Evolutionary conservation across 2,329 filamentous ascomycete species (phyloP), one percentile per base, ranked within the genome.

Genomic region (Reticulascus tulasneorum): DNA sequence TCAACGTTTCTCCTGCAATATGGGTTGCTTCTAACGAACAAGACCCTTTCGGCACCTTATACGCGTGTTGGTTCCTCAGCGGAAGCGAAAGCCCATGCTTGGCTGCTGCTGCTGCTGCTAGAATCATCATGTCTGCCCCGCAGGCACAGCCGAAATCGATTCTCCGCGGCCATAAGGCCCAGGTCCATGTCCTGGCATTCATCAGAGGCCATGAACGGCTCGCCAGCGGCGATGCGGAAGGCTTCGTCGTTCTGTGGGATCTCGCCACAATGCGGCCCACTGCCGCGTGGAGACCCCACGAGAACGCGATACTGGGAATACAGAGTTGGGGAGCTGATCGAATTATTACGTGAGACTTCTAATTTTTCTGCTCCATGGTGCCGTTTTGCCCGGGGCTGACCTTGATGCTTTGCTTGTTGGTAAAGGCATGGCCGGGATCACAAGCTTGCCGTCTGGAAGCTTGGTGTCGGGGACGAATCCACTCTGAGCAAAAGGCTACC

Each of bases 401-500:
- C n/a, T n/a, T 21, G 19, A 18, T 19, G 9, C 7, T n/a, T n/a
- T n/a, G n/a, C n/a, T n/a, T n/a, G n/a, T n/a, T 6, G 9, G 10
- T 37, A 12, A 39, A 96, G 90, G 23, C 90, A 97, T 63, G 91
- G 91, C 11, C 78, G 93, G 56, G 93, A 98, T 56, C 84, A 93
- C 56, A 86, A 82, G 53, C 72, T 97, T 30, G 73, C 85, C 16
- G 82, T 94, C 13, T 98, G 93, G 93, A 82, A 85, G 52, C 56
- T 96, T 11, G 63, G 69, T 10, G 51, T 56, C 22, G 58, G 67
- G 8, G 77, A 84, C 36, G 84, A 93, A 51, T 58, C 69, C 16
- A 58, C 66, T 12, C 67, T 95, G 46, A 85, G 82, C 50, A 82
- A 72, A 22, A 66, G 66, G 8, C 66, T 94, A 10, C 91, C 91